Percentiles rank a stretch among this genome's conserved stretches.
These are phyloP conservation scores for Gnaphalium uliginosum DNA, from an alignment of 129 eudicot genomes.

Conservation along the genomic window DNA sequence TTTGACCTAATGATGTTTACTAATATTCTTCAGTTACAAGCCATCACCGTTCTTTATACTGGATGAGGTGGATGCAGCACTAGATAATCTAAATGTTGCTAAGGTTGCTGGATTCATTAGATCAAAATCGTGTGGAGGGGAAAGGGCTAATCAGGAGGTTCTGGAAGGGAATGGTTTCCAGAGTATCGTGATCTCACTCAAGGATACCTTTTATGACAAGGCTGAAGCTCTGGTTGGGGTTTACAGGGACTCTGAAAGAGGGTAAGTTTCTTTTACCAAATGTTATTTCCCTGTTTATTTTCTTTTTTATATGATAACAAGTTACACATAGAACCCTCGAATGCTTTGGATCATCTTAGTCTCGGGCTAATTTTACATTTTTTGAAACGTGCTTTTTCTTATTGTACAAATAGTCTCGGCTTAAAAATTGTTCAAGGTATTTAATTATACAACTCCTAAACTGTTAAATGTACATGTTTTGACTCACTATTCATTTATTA, in stretches of 20 bases:
- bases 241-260: constrained; percentile 76
- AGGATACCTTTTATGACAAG: constrained; percentile 96
- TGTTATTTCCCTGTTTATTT: neutral
- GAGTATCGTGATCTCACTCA: constrained; percentile 92
- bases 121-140: constrained; percentile 81
- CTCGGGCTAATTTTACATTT: neutral
- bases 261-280: constrained; percentile 36
- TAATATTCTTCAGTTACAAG: constrained; percentile 58
- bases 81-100: constrained; percentile 84
- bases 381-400: too few relatives aligned
- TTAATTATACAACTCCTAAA: too few relatives aligned
- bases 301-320: too few relatives aligned
- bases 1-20: neutral
- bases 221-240: constrained; percentile 99
- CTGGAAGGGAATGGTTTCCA: constrained; percentile 75
- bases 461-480: too few relatives aligned
- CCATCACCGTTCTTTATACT: constrained; percentile 96
- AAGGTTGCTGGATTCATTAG: constrained; percentile 72
- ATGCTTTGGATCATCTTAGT: neutral
- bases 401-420: neutral
- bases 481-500: too few relatives aligned
- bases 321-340: neutral
- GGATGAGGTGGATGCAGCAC: constrained; percentile 99
- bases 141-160: constrained; percentile 49
- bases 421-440: too few relatives aligned